A percentile compares a stretch with the other conserved stretches of the same genome.
Evolutionary conservation across 176 grass and related monocot genomes (phyloP).

Genomic region (Luzula sylvatica): DNA sequence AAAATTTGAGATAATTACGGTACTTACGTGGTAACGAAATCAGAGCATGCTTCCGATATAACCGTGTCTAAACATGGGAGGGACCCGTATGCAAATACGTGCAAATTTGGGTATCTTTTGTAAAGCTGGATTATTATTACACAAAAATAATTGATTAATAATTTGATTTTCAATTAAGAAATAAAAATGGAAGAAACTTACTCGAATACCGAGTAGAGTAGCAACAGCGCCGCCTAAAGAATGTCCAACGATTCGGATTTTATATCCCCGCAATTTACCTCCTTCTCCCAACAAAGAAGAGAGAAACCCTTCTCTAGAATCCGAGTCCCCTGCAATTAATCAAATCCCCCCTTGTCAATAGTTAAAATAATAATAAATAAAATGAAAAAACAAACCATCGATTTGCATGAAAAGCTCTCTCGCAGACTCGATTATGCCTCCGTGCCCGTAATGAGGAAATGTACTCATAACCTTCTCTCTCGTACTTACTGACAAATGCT

Average conservation of each 20-base stretch:
- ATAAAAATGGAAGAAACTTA: constrained; percentile 24
- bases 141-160: constrained; percentile 14
- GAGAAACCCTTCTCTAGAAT: constrained; percentile 50
- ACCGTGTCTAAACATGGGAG: constrained; percentile 76
- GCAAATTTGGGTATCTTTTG: constrained; percentile 61
- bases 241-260: constrained; percentile 78
- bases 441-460: constrained; percentile 92
- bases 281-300: constrained; percentile 53
- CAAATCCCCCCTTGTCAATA: constrained; percentile 5
- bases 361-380: constrained; percentile 11
- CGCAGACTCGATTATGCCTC: constrained; percentile 83
- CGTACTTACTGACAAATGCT: constrained; percentile 44
- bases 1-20: constrained; percentile 5
- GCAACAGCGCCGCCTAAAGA: constrained; percentile 93
- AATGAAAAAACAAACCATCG: constrained; percentile 25
- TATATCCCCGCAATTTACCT: constrained; percentile 71
- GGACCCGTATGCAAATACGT: constrained; percentile 93
- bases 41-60: constrained; percentile 87
- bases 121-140: constrained; percentile 49
- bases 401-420: constrained; percentile 92
- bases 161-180: constrained; percentile 13
- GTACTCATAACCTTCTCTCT: constrained; percentile 66
- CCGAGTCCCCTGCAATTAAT: constrained; percentile 43
- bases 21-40: constrained; percentile 79
- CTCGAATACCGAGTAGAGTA: constrained; percentile 81